These are phyloP conservation scores for Globisporangium megalacanthum DNA, from an alignment of 352 stramenopile genomes.

Conservation along the genomic window DNA sequence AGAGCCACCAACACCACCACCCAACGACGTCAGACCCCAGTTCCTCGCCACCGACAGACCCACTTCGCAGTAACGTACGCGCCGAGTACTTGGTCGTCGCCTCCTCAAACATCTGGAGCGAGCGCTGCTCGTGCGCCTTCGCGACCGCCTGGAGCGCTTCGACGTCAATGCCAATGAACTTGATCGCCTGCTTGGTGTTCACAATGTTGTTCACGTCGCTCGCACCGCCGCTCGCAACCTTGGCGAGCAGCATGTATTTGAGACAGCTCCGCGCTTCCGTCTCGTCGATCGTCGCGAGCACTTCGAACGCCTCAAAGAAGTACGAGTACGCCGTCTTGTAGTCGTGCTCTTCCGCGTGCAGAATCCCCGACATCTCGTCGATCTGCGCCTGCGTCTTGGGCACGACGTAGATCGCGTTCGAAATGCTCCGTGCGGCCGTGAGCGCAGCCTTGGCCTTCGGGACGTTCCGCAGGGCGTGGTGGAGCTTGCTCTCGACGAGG, in stretches of 20 bases:
- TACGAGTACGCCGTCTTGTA: conserved; percentile 99
- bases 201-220: conserved; percentile 95
- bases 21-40: background rate
- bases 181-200: conserved; percentile 95
- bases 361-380: conserved; percentile 96
- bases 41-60: background rate
- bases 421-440: conserved; percentile 95
- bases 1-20: background rate
- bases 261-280: conserved; percentile 81
- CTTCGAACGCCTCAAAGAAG: conserved; percentile 98
- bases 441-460: conserved; percentile 96
- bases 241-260: conserved; percentile 99
- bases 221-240: conserved; percentile 89
- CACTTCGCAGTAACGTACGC: conserved; percentile 28
- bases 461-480: conserved; percentile 97
- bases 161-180: conserved; percentile 95
- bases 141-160: conserved; percentile 96
- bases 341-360: conserved; percentile 97
- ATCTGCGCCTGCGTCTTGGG: conserved; percentile 93
- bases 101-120: conserved; percentile 86
- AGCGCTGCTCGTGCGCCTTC: conserved; percentile 92
- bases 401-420: conserved; percentile 98
- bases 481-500: conserved; percentile 96
- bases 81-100: conserved; percentile 87
- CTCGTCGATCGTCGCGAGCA: conserved; percentile 91